A percentile compares a stretch with the other conserved stretches of the same genome.
Evolutionary conservation across 2,329 filamentous ascomycete species (phyloP).

Genomic region (Coniochaeta sp.): DNA sequence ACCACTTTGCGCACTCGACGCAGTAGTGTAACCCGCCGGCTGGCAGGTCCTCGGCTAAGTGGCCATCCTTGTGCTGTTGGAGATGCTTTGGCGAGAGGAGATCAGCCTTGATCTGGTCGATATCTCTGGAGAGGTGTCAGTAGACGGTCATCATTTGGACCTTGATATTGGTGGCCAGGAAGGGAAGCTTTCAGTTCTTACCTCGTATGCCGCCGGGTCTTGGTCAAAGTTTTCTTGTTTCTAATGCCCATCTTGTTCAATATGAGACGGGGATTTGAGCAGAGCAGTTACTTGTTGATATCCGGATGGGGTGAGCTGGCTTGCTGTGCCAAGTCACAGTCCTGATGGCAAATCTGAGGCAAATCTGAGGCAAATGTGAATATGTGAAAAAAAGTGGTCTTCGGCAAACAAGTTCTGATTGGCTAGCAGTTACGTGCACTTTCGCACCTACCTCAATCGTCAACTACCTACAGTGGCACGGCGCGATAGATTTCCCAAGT

Average conservation of each 20-base stretch:
- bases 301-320: neutral
- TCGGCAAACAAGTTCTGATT: neutral
- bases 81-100: slow-evolving; percentile 74
- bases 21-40: slow-evolving; percentile 84
- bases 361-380: no score
- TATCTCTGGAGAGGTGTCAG: slow-evolving; percentile 53
- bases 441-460: neutral
- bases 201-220: slow-evolving; percentile 68
- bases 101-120: slow-evolving; percentile 88
- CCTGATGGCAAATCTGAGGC: neutral
- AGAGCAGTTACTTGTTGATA: neutral
- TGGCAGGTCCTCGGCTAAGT: slow-evolving; percentile 79
- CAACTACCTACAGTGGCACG: no score
- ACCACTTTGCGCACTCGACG: slow-evolving; percentile 92
- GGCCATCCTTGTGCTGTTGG: slow-evolving; percentile 67
- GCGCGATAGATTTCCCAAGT: no score
- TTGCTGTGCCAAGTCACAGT: neutral
- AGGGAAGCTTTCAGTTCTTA: slow-evolving; percentile 22
- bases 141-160: neutral
- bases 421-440: neutral
- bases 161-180: neutral
- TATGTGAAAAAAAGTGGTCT: neutral
- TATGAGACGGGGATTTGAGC: neutral
- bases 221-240: slow-evolving; percentile 60
- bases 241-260: slow-evolving; percentile 56